Conservation (phyloP, 306 rosid species). For the Mucuna pruriens region DNA sequence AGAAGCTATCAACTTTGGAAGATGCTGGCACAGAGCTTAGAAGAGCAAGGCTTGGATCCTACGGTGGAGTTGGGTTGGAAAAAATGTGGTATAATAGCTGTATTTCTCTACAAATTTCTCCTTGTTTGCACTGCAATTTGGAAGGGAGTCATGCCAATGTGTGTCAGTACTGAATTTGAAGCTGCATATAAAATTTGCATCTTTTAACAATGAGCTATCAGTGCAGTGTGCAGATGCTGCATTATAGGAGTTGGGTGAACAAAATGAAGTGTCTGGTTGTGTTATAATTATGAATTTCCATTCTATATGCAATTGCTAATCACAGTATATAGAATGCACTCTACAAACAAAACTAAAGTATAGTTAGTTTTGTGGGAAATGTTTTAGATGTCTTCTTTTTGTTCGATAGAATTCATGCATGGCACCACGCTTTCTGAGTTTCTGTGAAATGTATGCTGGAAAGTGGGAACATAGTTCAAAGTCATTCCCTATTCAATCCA, state of each 20-base stretch:
- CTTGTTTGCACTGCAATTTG: conserved; percentile 14
- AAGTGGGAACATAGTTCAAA: neutral
- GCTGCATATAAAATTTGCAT: conserved; percentile 13
- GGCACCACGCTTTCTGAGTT: neutral
- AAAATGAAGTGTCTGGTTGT: neutral
- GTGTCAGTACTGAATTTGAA: conserved; percentile 1
- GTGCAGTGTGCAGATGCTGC: neutral
- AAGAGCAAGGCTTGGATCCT: conserved; percentile 75
- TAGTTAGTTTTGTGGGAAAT: neutral
- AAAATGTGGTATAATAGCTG: conserved; percentile 58
- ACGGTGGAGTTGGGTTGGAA: conserved; percentile 71
- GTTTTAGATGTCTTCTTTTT: neutral
- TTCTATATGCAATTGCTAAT: neutral
- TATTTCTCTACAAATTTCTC: conserved; percentile 7
- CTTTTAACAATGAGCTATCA: neutral
- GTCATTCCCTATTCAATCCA: neutral
- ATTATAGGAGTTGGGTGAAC: neutral
- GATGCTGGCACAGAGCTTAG: conserved; percentile 57
- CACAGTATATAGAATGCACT: neutral
- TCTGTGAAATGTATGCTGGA: neutral
- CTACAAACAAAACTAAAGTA: neutral
- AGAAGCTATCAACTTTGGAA: conserved; percentile 79
- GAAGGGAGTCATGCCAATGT: neutral
- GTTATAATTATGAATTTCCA: neutral
- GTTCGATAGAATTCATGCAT: neutral